These are phyloP conservation scores for Murraya paniculata DNA, from an alignment of 345 rosid genomes.

Conservation along the genomic window DNA sequence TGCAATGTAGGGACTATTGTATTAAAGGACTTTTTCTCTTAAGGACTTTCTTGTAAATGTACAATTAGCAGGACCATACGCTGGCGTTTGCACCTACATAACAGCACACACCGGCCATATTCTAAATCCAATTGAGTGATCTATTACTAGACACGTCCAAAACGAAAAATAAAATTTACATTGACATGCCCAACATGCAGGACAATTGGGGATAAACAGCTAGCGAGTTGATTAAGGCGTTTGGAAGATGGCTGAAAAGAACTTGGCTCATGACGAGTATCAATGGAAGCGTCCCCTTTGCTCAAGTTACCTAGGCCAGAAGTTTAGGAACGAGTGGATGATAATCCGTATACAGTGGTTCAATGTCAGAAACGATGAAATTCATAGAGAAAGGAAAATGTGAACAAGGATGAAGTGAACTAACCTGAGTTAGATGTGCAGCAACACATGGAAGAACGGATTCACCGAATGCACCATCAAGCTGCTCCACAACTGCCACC, in stretches of 20 bases:
- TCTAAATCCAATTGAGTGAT: no score
- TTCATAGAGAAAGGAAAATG: neutral
- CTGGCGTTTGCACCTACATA: no score
- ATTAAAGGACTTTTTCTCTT: no score
- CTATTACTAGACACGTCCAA: no score
- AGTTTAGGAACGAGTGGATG: conserved; percentile 62
- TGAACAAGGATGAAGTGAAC: neutral
- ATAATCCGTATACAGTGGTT: conserved; percentile 37
- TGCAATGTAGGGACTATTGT: no score
- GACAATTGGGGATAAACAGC: no score
- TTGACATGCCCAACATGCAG: no score
- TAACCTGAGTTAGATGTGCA: conserved; percentile 80
- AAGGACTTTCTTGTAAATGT: no score
- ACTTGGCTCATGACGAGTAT: neutral
- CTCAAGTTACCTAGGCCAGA: conserved; percentile 44
- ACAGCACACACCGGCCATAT: no score
- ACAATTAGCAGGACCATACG: no score
- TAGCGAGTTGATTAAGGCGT: no score
- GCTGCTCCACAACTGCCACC: conserved; percentile 86
- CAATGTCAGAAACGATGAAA: conserved; percentile 7
- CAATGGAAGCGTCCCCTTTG: neutral
- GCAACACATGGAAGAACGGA: conserved; percentile 94
- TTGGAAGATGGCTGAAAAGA: neutral
- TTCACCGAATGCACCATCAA: conserved; percentile 84
- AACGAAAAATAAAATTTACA: no score